Evolutionary conservation across 208 protist genomes (phyloP).

Genomic region (Leishmania lainsoni): DNA sequence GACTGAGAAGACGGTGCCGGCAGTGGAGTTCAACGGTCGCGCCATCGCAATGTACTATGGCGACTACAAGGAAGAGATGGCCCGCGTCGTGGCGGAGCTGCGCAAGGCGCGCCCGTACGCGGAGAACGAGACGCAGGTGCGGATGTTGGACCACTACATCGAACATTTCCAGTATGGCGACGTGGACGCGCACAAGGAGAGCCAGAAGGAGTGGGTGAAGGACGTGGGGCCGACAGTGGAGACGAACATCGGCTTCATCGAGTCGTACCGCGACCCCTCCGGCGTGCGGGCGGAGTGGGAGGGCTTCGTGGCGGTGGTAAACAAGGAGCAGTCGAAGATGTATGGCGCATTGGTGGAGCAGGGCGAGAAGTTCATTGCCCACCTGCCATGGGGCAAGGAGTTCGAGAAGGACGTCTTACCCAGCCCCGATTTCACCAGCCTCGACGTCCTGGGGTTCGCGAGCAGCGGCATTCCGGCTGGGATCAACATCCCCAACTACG

Average conservation of each 20-base stretch:
- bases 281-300: slow-evolving; percentile 92
- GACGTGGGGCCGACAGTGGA: slow-evolving; percentile 91
- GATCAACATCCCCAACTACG: slow-evolving; percentile 94
- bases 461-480: slow-evolving; percentile 86
- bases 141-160: slow-evolving; percentile 93
- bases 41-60: slow-evolving; percentile 76
- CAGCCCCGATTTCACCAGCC: slow-evolving; percentile 91
- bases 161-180: slow-evolving; percentile 74
- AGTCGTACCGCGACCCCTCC: slow-evolving; percentile 92
- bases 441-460: slow-evolving; percentile 92
- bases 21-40: slow-evolving; percentile 51
- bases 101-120: slow-evolving; percentile 52
- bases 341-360: slow-evolving; percentile 68
- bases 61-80: slow-evolving; percentile 72
- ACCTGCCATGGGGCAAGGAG: slow-evolving; percentile 81
- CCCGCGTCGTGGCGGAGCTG: slow-evolving; percentile 62
- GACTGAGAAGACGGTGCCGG: slow-evolving; percentile 34
- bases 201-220: slow-evolving; percentile 90
- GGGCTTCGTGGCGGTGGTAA: slow-evolving; percentile 93
- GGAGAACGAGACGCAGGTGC: slow-evolving; percentile 76
- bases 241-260: slow-evolving; percentile 95
- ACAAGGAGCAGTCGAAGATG: slow-evolving; percentile 83
- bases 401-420: slow-evolving; percentile 92
- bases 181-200: slow-evolving; percentile 88
- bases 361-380: slow-evolving; percentile 70